Conservation (phyloP, 2,329 filamentous ascomycete species). For the Blastomyces parvus region DNA sequence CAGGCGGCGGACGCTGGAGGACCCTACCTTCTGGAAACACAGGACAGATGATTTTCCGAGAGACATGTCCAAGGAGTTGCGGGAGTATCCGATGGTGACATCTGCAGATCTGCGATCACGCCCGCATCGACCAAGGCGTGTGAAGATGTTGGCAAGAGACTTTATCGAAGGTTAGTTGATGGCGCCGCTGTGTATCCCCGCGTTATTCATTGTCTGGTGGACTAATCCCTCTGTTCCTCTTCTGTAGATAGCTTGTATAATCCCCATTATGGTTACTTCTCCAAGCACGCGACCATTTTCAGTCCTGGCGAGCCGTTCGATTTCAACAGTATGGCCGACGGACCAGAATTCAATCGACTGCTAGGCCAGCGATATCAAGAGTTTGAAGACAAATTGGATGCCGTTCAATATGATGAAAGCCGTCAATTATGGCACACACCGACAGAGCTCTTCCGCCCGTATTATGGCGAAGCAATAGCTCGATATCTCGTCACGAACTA, state of each 20-base stretch:
- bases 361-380: constrained; percentile 72
- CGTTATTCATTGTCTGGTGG: not conserved
- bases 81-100: constrained; percentile 73
- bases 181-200: not conserved
- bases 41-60: constrained; percentile 62
- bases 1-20: constrained; percentile 28
- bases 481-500: constrained; percentile 94
- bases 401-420: constrained; percentile 58
- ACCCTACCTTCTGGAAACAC: constrained; percentile 78
- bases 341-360: constrained; percentile 69
- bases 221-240: constrained; percentile 9
- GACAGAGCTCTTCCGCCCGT: constrained; percentile 90
- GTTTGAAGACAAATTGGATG: constrained; percentile 83
- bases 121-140: constrained; percentile 67
- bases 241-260: constrained; percentile 80
- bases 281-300: constrained; percentile 94
- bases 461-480: constrained; percentile 96
- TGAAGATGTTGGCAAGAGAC: constrained; percentile 96
- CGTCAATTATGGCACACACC: constrained; percentile 97
- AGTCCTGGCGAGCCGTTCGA: constrained; percentile 83
- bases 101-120: constrained; percentile 64
- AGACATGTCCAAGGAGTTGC: constrained; percentile 72
- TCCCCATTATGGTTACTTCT: constrained; percentile 89
- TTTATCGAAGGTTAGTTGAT: constrained; percentile 71
- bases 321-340: constrained; percentile 71